phyloP scores from a whole-genome alignment of 805 yeast species.

The Lipomyces lipofer region DNA sequence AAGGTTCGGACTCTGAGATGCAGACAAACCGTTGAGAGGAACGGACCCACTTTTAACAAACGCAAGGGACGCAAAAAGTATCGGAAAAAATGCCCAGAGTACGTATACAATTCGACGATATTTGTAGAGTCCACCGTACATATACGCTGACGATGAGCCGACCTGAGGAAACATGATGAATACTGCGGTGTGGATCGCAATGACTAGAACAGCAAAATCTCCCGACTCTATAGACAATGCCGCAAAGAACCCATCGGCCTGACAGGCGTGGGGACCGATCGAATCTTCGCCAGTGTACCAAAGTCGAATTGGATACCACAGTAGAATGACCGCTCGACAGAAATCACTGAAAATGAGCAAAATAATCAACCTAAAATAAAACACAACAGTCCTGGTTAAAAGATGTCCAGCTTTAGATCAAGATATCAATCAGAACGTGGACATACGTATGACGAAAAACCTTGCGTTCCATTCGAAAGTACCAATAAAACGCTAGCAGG shows the following conservation, averaged over 20 bases:
- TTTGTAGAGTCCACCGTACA: constrained; percentile 56
- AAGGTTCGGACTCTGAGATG: constrained; percentile 44
- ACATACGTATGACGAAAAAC: constrained; percentile 35
- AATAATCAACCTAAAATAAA: constrained; percentile 60
- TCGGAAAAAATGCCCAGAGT: constrained; percentile 59
- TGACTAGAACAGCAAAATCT: constrained; percentile 75
- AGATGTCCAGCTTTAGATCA: background rate
- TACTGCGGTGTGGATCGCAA: constrained; percentile 80
- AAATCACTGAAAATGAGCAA: constrained; percentile 72
- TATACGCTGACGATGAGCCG: constrained; percentile 15
- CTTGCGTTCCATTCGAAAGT: constrained; percentile 37
- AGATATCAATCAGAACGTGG: background rate
- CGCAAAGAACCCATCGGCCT: constrained; percentile 28
- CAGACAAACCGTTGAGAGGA: background rate
- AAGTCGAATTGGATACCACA: constrained; percentile 57
- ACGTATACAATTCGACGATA: constrained; percentile 60
- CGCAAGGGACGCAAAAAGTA: constrained; percentile 68
- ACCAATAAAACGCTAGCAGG: constrained; percentile 58
- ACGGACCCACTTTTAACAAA: constrained; percentile 46
- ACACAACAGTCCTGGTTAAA: too few relatives aligned
- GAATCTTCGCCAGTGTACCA: constrained; percentile 28
- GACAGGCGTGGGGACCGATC: constrained; percentile 24
- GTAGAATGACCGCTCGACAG: constrained; percentile 65
- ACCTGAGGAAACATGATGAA: constrained; percentile 52
- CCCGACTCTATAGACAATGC: constrained; percentile 47